Evolutionary conservation across 495 filamentous ascomycete species (phyloP), one percentile per base, ranked within the genome.

Genomic region (Podospora fimiseda): DNA sequence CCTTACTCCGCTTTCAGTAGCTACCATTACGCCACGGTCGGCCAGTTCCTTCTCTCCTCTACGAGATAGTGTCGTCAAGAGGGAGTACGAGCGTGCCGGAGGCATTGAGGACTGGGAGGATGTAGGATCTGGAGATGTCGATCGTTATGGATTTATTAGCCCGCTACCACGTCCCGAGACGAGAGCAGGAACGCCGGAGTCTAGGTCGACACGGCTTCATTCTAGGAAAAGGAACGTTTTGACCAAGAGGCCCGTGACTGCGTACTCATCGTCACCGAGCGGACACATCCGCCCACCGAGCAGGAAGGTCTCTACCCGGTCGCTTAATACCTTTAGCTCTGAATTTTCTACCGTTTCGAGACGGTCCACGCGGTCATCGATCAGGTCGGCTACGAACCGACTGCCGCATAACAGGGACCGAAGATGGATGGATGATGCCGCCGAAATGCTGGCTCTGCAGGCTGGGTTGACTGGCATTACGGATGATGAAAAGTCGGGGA

Each of bases 41-140:
- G 60, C 20, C 61, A 66, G 54, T 69, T 73, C 72, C 60, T 73
- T 60, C 56, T 75, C 71, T 56, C 70, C 58, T 51, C 71, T 27
- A 67, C 72, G 55, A 61, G 66, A 66, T 67, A 72, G 59, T 43
- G 55, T 15, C 23, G 44, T 9, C 11, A n/a, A 62, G 45, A 58
- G 43, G 41, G 64, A 59, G 20, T 63, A 70, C 36, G 73, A 78
- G 67, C 69, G 84, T 13, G 89, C 90, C 13, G 91, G 90, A 14
- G 92, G 92, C 0, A 82, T 94, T 38, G 93, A 99, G 62, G 91
- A 96, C 61, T 99, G 93, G 94, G 86, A 92, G 60, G 85, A 96
- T 67, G 71, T 99, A 9, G 76, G 85, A n/a, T 86, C 80, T n/a
- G 78, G 74, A 37, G 88, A 95, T 65, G 87, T 97, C 39, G 93